Conservation (phyloP, 345 rosid genomes). For the Pistacia integerrima region DNA sequence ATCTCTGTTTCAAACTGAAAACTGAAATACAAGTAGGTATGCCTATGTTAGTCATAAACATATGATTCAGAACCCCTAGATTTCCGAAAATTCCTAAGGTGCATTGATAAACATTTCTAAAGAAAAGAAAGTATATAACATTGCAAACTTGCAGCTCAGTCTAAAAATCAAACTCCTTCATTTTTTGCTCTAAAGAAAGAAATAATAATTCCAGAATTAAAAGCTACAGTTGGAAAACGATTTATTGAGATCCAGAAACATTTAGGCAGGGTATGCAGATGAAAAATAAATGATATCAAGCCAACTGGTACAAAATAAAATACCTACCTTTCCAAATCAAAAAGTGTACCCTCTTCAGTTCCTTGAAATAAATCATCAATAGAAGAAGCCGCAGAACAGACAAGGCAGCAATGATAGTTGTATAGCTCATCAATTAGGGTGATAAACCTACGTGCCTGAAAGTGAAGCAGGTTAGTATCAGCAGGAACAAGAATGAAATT, state of each 20-base stretch:
- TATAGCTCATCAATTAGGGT: slow-evolving; percentile 91
- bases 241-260: not conserved
- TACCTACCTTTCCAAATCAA: slow-evolving; percentile 80
- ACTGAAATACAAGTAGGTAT: slow-evolving; percentile 36
- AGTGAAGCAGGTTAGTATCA: slow-evolving; percentile 3
- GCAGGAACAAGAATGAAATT: not conserved
- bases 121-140: not conserved
- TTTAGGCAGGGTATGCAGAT: not conserved
- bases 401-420: slow-evolving; percentile 86
- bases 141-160: not conserved
- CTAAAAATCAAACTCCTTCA: not conserved
- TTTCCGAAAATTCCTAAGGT: not conserved
- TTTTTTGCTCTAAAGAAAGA: not conserved
- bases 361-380: slow-evolving; percentile 94
- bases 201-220: not conserved
- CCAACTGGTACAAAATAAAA: not conserved
- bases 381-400: slow-evolving; percentile 68
- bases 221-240: not conserved
- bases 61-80: not conserved
- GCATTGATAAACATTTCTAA: not conserved
- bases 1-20: slow-evolving; percentile 92
- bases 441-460: slow-evolving; percentile 94
- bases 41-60: slow-evolving; percentile 2
- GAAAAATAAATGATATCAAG: not conserved
- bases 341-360: slow-evolving; percentile 88